Conservation (phyloP, 495 filamentous ascomycete species). For the Tricharina praecox region DNA sequence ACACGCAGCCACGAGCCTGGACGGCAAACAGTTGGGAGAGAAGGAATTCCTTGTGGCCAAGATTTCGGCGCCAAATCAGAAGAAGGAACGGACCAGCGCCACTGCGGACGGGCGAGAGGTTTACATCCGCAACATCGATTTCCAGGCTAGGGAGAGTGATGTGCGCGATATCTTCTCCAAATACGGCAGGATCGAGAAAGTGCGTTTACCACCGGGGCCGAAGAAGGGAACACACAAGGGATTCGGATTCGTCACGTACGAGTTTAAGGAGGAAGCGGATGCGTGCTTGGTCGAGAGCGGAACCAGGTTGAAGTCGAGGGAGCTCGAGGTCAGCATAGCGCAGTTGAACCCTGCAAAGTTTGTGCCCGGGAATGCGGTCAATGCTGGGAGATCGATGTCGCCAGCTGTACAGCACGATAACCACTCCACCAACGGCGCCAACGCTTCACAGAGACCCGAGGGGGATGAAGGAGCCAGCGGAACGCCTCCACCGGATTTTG, state of each 20-base stretch:
- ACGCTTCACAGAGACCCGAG: constrained; percentile 12
- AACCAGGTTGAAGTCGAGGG: constrained; percentile 49
- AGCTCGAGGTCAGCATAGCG: constrained; percentile 51
- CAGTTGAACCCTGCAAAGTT: constrained; percentile 24
- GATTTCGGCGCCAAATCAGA: constrained; percentile 64
- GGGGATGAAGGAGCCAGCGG: constrained; percentile 12
- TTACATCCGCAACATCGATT: constrained; percentile 61
- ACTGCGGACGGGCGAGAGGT: constrained; percentile 65
- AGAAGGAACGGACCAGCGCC: constrained; percentile 65
- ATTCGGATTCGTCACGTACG: constrained; percentile 59
- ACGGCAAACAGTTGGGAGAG: constrained; percentile 49
- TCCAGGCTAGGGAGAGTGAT: constrained; percentile 46
- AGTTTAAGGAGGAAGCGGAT: constrained; percentile 51
- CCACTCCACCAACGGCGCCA: constrained; percentile 4
- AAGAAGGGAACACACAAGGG: constrained; percentile 52
- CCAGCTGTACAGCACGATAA: constrained; percentile 9
- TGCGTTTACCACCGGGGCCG: constrained; percentile 46
- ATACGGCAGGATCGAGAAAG: constrained; percentile 55
- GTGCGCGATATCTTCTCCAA: constrained; percentile 50
- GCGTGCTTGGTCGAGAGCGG: constrained; percentile 54
- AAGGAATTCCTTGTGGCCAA: constrained; percentile 53
- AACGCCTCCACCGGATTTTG: constrained; percentile 16
- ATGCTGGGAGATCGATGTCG: constrained; percentile 3
- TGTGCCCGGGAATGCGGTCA: constrained; percentile 18
- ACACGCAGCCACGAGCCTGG: constrained; percentile 46